Evolutionary conservation across 164 flowering plant genomes (phyloP), one percentile per base, ranked within the genome.

Genomic region (Echeveria elegans): DNA sequence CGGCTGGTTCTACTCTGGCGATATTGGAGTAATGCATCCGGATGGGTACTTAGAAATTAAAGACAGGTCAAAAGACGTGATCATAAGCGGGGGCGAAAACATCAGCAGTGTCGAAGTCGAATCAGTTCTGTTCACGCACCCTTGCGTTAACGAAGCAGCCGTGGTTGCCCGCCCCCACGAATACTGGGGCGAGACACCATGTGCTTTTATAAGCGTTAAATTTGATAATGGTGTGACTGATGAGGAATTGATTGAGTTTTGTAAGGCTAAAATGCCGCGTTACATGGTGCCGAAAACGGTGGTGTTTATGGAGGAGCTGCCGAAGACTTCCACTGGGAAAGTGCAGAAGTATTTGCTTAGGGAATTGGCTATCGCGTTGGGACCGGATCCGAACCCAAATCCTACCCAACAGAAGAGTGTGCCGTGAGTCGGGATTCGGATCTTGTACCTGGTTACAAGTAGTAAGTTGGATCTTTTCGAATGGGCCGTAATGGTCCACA

Each of bases 181-280:
- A 2, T 61, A 24, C 18, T 61, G 64, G 64, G 64, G 64, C 36
- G 64, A 61, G 64, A 61, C 64, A 15, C 64, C 64, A 24, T 61
- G 64, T 19, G 64, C 64, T 2, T 61, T 61, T 9, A 12, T 61
- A 19, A 61, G 64, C 38, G 16, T 61, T 18, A 61, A 50, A 50
- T 11, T 11, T 15, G 47, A 43, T 12, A 11, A 43, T 11, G 19
- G 2, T 3, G 32, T 14, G 63, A 31, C 16, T 26, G 31, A 31
- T 28, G 32, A 59, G 34, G 29, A 31, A 34, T 34, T 61, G 64
- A 63, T 63, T 3, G 65, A 63, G 65, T 63, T 6, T 19, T 63
- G 65, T 23, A 63, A 40, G 65, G 65, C 21, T 15, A 34, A 2
- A 40, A 34, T 63, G 65, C 65, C 65, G 24, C 43, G 37, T 6